phyloP scores from a whole-genome alignment of 495 filamentous ascomycete genomes.

The Trichoderma parareesei region DNA sequence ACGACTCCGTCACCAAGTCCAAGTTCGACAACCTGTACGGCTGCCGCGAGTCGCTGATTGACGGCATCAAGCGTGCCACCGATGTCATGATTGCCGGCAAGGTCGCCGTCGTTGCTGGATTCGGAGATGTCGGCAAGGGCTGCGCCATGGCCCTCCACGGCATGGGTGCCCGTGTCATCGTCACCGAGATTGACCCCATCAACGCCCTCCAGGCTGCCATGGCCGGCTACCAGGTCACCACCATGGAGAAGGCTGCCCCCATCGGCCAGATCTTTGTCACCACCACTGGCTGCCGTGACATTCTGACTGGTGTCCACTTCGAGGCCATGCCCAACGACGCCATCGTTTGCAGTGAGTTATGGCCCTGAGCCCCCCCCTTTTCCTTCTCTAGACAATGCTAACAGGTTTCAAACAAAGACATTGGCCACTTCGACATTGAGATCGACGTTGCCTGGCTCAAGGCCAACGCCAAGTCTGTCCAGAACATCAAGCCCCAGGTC shows the following conservation, averaged over 20 bases:
- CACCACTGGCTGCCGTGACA: conserved; percentile 98
- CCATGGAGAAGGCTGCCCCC: conserved; percentile 91
- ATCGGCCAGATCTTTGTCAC: conserved; percentile 97
- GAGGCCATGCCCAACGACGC: conserved; percentile 96
- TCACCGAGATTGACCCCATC: conserved; percentile 98
- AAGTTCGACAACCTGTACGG: conserved; percentile 99
- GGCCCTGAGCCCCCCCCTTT: neutral
- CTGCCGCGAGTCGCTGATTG: conserved; percentile 96
- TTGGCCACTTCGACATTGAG: conserved; percentile 99
- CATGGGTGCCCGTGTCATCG: conserved; percentile 94
- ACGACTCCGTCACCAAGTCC: conserved; percentile 98
- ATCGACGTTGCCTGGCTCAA: conserved; percentile 99
- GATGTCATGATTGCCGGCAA: conserved; percentile 99
- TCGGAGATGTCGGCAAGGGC: conserved; percentile 98
- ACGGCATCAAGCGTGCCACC: conserved; percentile 99
- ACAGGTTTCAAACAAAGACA: conserved; percentile 49
- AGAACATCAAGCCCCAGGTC: conserved; percentile 99
- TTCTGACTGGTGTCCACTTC: conserved; percentile 87
- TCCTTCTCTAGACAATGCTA: conserved; percentile 11
- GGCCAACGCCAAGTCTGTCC: conserved; percentile 78
- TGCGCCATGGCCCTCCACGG: conserved; percentile 89
- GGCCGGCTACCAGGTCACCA: conserved; percentile 90
- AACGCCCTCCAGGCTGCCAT: conserved; percentile 98
- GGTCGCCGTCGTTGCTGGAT: conserved; percentile 93
- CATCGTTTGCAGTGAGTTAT: conserved; percentile 89